phyloP scores from a whole-genome alignment of 805 yeast genomes.

The Schizosaccharomyces cryophilus region DNA sequence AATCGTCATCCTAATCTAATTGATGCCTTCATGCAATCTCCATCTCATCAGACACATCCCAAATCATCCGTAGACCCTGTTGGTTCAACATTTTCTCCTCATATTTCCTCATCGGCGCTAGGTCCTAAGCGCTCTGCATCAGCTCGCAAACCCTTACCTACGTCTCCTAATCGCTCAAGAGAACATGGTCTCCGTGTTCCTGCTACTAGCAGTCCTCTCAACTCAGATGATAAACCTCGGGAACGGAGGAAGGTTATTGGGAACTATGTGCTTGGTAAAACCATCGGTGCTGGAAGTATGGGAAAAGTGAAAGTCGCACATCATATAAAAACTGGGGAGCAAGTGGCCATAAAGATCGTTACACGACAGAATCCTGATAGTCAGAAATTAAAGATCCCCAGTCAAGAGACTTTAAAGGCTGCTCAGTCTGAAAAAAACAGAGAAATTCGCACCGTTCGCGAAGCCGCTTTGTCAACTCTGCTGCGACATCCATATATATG shows the following conservation, averaged over 20 bases:
- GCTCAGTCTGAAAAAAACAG: constrained; percentile 43
- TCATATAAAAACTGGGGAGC: constrained; percentile 47
- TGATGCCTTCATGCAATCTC: neutral
- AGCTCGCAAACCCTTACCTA: neutral
- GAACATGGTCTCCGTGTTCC: neutral
- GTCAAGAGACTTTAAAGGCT: constrained; percentile 6
- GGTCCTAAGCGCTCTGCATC: neutral
- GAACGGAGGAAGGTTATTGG: constrained; percentile 1
- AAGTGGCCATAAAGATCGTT: constrained; percentile 24
- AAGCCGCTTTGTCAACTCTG: constrained; percentile 78
- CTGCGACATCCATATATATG: constrained; percentile 83
- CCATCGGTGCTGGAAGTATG: constrained; percentile 97
- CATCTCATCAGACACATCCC: neutral
- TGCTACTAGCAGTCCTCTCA: neutral
- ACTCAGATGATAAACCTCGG: neutral
- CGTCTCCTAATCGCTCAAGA: neutral
- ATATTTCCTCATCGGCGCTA: neutral
- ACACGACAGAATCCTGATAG: constrained; percentile 22
- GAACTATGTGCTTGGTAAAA: constrained; percentile 20
- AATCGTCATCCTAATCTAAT: neutral
- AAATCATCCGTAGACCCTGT: neutral
- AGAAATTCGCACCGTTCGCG: constrained; percentile 79
- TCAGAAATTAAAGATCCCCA: neutral
- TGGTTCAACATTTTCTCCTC: neutral
- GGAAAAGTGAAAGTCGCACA: constrained; percentile 91